Evolutionary conservation across 2,329 filamentous ascomycete genomes (phyloP).

Genomic region (Blastomyces gilchristii): DNA sequence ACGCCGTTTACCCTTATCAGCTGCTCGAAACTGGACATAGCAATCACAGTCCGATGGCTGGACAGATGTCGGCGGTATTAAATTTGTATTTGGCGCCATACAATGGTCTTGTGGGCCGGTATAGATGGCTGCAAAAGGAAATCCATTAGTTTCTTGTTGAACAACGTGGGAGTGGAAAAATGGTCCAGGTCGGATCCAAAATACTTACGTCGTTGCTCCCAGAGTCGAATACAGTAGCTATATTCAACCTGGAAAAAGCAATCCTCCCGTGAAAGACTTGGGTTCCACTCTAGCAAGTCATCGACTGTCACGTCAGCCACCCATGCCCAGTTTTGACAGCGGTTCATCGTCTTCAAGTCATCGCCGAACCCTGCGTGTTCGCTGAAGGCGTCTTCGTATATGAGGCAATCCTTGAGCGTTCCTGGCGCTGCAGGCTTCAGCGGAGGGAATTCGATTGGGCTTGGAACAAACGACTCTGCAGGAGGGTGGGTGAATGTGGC

Average conservation of each 20-base stretch:
- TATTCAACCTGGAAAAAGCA: neutral
- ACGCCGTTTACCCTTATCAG: neutral
- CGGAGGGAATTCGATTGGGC: neutral
- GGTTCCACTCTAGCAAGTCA: neutral
- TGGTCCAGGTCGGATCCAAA: neutral
- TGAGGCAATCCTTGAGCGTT: neutral
- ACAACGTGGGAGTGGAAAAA: neutral
- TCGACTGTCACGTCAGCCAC: neutral
- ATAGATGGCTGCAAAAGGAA: neutral
- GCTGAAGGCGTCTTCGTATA: conserved; percentile 1
- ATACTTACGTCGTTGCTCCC: neutral
- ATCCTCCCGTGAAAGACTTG: neutral
- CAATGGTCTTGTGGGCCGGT: neutral
- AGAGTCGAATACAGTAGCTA: conserved; percentile 1
- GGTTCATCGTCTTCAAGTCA: neutral
- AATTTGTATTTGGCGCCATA: neutral
- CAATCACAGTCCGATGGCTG: neutral
- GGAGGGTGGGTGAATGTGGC: neutral
- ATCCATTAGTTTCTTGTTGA: neutral
- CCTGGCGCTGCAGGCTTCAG: neutral
- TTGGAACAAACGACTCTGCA: neutral
- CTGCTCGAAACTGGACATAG: neutral
- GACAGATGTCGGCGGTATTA: neutral
- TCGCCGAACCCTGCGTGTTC: neutral
- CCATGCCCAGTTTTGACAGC: conserved; percentile 2